These are phyloP conservation scores for Russula brevipes DNA, from an alignment of 768 basidiomycete species.

Conservation along the genomic window DNA sequence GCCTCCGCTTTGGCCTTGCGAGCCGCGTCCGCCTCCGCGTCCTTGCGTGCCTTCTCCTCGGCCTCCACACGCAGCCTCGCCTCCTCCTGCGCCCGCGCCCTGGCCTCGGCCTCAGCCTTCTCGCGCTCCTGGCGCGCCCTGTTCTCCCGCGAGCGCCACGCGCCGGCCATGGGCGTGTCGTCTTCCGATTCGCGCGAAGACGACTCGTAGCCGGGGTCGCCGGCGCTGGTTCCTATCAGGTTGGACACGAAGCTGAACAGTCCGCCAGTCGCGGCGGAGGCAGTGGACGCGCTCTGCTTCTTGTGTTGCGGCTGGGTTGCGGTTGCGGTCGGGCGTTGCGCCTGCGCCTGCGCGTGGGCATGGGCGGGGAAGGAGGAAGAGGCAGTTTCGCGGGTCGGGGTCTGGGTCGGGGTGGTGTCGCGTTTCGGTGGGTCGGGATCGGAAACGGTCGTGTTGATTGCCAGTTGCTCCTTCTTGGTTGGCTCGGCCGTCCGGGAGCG, in stretches of 20 bases:
- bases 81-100: slow-evolving; percentile 9
- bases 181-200: slow-evolving; percentile 20
- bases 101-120: slow-evolving; percentile 5
- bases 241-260: slow-evolving; percentile 8
- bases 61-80: slow-evolving; percentile 12
- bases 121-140: slow-evolving; percentile 15
- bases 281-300: slow-evolving; percentile 13
- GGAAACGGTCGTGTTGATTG: slow-evolving; percentile 5
- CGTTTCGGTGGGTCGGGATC: not conserved
- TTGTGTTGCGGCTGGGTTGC: slow-evolving; percentile 3
- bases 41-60: slow-evolving; percentile 4
- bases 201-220: slow-evolving; percentile 21
- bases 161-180: slow-evolving; percentile 15
- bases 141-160: slow-evolving; percentile 13
- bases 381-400: not conserved
- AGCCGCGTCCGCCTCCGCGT: not conserved
- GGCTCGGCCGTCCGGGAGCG: slow-evolving; percentile 19
- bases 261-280: not conserved
- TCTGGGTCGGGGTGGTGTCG: not conserved
- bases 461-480: slow-evolving; percentile 21
- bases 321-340: no score
- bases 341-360: not conserved
- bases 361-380: not conserved
- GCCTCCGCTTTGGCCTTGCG: not conserved
- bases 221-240: not conserved